Conservation (phyloP, 495 filamentous ascomycete genomes). For the Penicillium ochrochloron region DNA sequence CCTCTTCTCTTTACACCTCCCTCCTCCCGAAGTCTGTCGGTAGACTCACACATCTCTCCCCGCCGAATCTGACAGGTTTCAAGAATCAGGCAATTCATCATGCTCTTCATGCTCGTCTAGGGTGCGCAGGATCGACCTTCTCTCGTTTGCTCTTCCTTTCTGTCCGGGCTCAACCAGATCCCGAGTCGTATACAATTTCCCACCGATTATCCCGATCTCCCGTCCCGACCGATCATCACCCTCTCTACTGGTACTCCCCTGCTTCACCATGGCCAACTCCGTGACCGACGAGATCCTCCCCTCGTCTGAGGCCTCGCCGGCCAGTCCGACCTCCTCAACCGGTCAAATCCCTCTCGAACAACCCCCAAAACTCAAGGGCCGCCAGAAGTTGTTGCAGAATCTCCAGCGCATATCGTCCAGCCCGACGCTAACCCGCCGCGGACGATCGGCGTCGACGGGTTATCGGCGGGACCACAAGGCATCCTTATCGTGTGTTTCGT, state of each 20-base stretch:
- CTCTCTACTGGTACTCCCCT: neutral
- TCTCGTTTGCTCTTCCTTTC: constrained; percentile 8
- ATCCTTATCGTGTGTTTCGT: constrained; percentile 85
- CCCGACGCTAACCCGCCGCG: constrained; percentile 69
- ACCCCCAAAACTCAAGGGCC: constrained; percentile 69
- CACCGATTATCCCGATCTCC: constrained; percentile 3
- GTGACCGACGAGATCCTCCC: constrained; percentile 32
- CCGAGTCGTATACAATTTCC: neutral
- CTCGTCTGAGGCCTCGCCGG: constrained; percentile 34
- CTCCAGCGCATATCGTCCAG: constrained; percentile 90
- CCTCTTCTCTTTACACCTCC: constrained; percentile 1
- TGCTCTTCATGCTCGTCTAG: constrained; percentile 4
- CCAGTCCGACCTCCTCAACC: constrained; percentile 36
- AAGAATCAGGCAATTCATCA: neutral
- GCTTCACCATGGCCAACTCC: constrained; percentile 37
- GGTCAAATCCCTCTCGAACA: constrained; percentile 54
- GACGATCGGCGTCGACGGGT: constrained; percentile 58
- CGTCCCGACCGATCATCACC: constrained; percentile 9
- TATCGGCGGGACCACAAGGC: constrained; percentile 71
- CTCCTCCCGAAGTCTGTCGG: neutral
- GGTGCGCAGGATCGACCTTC: constrained; percentile 1
- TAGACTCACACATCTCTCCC: neutral
- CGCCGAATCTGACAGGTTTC: neutral
- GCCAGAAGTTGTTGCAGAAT: constrained; percentile 74
- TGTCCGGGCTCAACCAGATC: neutral